Evolutionary conservation across 2,329 filamentous ascomycete species (phyloP).

Genomic region (Amphichorda felina): DNA sequence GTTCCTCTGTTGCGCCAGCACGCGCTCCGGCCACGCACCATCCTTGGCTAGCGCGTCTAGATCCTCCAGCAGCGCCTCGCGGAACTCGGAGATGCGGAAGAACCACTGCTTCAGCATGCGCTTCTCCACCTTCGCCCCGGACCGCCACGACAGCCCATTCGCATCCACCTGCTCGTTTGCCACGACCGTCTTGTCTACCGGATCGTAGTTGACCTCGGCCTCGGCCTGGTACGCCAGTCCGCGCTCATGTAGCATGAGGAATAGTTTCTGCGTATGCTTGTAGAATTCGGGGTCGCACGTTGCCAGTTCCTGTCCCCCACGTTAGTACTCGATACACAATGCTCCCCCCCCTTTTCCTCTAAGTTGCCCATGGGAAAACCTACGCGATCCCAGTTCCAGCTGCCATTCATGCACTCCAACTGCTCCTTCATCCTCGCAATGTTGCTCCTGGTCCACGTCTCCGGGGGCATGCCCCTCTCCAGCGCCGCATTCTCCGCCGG

Average conservation of each 20-base stretch:
- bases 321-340: not conserved
- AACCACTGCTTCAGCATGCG: constrained; percentile 80
- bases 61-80: constrained; percentile 59
- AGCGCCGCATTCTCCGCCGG: constrained; percentile 88
- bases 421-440: constrained; percentile 80
- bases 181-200: constrained; percentile 77
- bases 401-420: constrained; percentile 65
- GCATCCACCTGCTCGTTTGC: constrained; percentile 91
- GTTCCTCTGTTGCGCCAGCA: constrained; percentile 73
- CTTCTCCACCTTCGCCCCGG: constrained; percentile 74
- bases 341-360: too few species aligned
- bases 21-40: constrained; percentile 69
- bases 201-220: constrained; percentile 82
- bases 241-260: constrained; percentile 61
- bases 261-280: constrained; percentile 79
- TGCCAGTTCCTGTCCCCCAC: constrained; percentile 53
- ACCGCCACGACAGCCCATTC: constrained; percentile 77
- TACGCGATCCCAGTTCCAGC: constrained; percentile 76
- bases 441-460: constrained; percentile 67
- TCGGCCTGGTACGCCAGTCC: constrained; percentile 76
- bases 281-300: constrained; percentile 82
- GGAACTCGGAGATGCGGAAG: constrained; percentile 69
- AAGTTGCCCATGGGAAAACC: constrained; percentile 17
- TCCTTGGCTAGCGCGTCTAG: constrained; percentile 52
- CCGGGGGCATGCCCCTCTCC: constrained; percentile 67